Evolutionary conservation across 1,284 basidiomycete genomes (phyloP).

Genomic region (Pseudozyma pruni): DNA sequence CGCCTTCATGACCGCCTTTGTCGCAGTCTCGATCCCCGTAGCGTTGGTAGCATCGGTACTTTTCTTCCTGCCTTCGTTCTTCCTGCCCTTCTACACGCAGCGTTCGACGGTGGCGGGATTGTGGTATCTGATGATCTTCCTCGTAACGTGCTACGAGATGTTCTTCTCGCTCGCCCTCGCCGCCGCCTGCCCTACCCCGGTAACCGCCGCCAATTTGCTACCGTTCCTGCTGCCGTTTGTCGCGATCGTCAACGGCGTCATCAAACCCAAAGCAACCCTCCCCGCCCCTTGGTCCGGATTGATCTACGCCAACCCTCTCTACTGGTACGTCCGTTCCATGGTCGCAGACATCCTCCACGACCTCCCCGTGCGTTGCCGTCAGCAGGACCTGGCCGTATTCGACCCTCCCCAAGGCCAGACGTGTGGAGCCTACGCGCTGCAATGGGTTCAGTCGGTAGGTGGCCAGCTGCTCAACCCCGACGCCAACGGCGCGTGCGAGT

Average conservation of each 20-base stretch:
- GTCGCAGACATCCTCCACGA: slow-evolving; percentile 56
- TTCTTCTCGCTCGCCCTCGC: slow-evolving; percentile 63
- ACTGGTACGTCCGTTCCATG: slow-evolving; percentile 60
- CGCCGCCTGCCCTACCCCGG: slow-evolving; percentile 59
- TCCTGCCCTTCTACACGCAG: slow-evolving; percentile 52
- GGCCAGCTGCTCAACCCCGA: slow-evolving; percentile 48
- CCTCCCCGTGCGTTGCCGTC: slow-evolving; percentile 50
- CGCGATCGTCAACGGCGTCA: slow-evolving; percentile 68
- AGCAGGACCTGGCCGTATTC: slow-evolving; percentile 53
- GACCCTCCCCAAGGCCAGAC: slow-evolving; percentile 49
- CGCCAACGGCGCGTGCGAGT: slow-evolving; percentile 37
- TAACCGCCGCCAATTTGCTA: slow-evolving; percentile 62
- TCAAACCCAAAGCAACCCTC: slow-evolving; percentile 55
- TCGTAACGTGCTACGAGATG: slow-evolving; percentile 56
- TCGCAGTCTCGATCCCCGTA: slow-evolving; percentile 53
- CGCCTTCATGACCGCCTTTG: slow-evolving; percentile 46
- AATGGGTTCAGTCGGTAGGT: slow-evolving; percentile 40
- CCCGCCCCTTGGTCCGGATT: slow-evolving; percentile 56
- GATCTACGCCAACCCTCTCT: slow-evolving; percentile 57
- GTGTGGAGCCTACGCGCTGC: slow-evolving; percentile 52
- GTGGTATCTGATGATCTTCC: slow-evolving; percentile 59
- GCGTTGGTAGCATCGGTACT: slow-evolving; percentile 60
- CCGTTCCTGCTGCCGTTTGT: slow-evolving; percentile 65
- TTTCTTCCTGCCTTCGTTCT: slow-evolving; percentile 65
- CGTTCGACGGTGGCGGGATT: slow-evolving; percentile 51